Evolutionary conservation across 2,329 filamentous ascomycete genomes (phyloP), one percentile per base, ranked within the genome.

Genomic region (Xylariaceae sp.): DNA sequence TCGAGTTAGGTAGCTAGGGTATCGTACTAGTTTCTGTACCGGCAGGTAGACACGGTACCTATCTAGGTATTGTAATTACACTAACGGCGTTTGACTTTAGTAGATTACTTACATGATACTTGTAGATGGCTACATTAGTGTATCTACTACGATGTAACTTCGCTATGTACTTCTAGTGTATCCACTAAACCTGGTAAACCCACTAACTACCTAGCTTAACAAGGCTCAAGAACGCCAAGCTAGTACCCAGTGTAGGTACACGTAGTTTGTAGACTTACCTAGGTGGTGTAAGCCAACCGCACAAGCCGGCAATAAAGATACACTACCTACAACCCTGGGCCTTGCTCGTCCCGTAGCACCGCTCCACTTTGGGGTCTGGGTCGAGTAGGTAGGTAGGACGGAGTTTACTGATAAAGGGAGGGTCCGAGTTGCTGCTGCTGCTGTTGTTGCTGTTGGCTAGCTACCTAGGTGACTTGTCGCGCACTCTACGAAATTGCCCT

Each of bases 301-400:
- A 26, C 5, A 26, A 26, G 26, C 26, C 26, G 26, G 26, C 26
- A 26, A 26, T 26, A 26, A 26, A 26, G 4, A 26, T 26, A 26
- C n/a, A n/a, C 29, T 30, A 30, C 29, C 29, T 30, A 30, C 10
- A 8, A 26, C 32, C 13, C 32, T 60, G 53, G 55, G 36, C 56
- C 51, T 39, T 34, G 56, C 58, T 60, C 55, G 49, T 58, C 58
- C 58, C 55, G 49, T 58, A 57, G 53, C 57, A 51, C 44, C 49
- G 44, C 55, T 56, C 58, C 55, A 51, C 53, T 54, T 55, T 39
- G 53, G 44, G 40, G 55, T 46, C 55, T 40, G 47, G 49, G 55
- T 56, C 50, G 55, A 54, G 55, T 51, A 37, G 42, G 50, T 47
- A 52, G 52, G 55, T 51, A 37, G 42, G 50, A 39, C 51, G 55